phyloP scores from a whole-genome alignment of 1,139 yeast species.

The Yamadazyma sp. region DNA sequence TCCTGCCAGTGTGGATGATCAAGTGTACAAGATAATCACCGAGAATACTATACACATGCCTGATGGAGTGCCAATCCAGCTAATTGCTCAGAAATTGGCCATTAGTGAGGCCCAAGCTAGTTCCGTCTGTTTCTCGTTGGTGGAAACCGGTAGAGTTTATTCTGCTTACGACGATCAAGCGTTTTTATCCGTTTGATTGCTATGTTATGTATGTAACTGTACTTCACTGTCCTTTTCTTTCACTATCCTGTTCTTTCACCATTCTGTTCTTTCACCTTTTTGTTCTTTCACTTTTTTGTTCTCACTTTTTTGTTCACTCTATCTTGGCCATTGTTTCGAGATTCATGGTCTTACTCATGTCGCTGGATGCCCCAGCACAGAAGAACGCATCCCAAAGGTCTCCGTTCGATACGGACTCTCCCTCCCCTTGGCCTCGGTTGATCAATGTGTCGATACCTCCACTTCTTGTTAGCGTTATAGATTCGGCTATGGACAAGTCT shows the following conservation, averaged over 20 bases:
- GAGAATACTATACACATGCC: conserved; percentile 57
- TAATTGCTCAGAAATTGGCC: conserved; percentile 56
- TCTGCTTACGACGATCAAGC: conserved; percentile 66
- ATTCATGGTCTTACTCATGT: conserved; percentile 17
- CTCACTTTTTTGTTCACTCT: background rate
- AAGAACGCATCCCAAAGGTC: conserved; percentile 66
- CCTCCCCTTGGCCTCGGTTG: conserved; percentile 42
- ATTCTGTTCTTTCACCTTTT: too few relatives aligned
- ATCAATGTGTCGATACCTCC: conserved; percentile 44
- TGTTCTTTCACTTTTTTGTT: background rate
- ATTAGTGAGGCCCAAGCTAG: conserved; percentile 50
- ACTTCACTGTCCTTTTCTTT: background rate
- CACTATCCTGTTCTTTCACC: too few relatives aligned
- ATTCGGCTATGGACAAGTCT: conserved; percentile 33
- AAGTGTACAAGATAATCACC: conserved; percentile 49
- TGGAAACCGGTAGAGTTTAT: conserved; percentile 66
- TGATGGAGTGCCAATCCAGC: conserved; percentile 70
- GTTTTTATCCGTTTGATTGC: conserved; percentile 47
- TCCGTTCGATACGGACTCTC: conserved; percentile 54
- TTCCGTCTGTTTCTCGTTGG: conserved; percentile 50
- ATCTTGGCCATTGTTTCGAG: conserved; percentile 16
- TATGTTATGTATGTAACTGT: background rate
- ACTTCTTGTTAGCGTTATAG: conserved; percentile 36
- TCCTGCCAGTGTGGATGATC: conserved; percentile 32
- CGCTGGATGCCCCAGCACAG: conserved; percentile 24